Base-by-base conservation (phyloP, 345 rosid species). In the Cochlearia excelsa region DNA sequence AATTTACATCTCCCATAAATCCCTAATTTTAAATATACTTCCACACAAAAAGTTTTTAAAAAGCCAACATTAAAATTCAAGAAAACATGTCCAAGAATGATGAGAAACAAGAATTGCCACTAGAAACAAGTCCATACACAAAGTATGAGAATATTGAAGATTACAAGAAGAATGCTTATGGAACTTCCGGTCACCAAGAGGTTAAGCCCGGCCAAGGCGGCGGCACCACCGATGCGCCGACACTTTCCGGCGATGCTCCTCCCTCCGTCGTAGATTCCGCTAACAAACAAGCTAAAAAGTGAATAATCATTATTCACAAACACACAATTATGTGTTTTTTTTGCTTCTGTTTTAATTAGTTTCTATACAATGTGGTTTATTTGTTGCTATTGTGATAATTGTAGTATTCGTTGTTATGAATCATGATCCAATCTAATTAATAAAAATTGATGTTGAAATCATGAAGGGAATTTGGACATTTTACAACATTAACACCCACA, bases 221-320 rank as follows among this genome's bases (percentile, higher is more conserved):
- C 0, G 80, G 84, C 4, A 44, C 69, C 57, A 81, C 83, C n/a
- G 84, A 74, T 9, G 84, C 80, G 33, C 84, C 86, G 23, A 79
- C 88, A 0, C 75, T 60, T 40, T 41, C 84, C 4, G 77, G 84
- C 6, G 26, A 37, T 7, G 66, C 50, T 61, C 60, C 67, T 51
- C 43, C 71, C 2, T 40, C 68, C 11, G 61, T 50, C 26, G 1
- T 61, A 40, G 72, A 70, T 52, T 45, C 59, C 34, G 71, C 58
- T 65, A 37, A 65, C 48, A 61, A 65, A 61, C 72, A 60, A 63
- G 63, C 60, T 57, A 65, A 66, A 65, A 66, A 61, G 50, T 73
- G 59, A 73, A 51, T 9, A 42, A 34, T 33, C 63, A 48, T 31
- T 26, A 38, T 46, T 65, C 40, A 46, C 27, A 53, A n/a, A 26